Evolutionary conservation across 1,284 basidiomycete species (phyloP), one percentile per base, ranked within the genome.

Genomic region (Cryptococcus sp.): DNA sequence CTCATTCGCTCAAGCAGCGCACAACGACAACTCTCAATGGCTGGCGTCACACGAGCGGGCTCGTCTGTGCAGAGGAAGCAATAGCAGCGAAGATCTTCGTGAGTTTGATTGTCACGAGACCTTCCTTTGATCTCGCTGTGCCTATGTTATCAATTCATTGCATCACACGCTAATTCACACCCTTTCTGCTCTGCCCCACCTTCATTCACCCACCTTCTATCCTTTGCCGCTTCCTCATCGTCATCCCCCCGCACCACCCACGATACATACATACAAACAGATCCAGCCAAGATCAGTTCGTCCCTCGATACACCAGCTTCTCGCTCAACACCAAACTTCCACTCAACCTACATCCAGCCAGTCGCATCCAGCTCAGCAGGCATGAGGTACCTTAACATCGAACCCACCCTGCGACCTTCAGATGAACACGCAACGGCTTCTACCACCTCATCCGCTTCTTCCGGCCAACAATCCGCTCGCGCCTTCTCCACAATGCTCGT

Each of bases 281-380:
- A n/a, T 22, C 22, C 42, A 45, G 22, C n/a, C 42, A 22, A 45
- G n/a, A 8, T 19, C 42, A 10, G 42, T 35, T 35, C 30, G 10
- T 35, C 30, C 30, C 30, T 35, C 30, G 30, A 35, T 35, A 42
- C 52, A 22, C 22, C 39, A 17, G 38, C 30, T 35, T 35, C 30
- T 35, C 30, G 30, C 30, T 35, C 30, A 10, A 35, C 30, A 51
- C 55, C 17, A 59, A 58, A 11, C 25, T 27, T 66, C 63, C 13
- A 60, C 61, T 13, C 52, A 45, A 47, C 57, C 50, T 59, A 52
- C 47, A 5, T 64, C 61, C 62, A 58, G 49, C 55, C 69, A 53
- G 45, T 65, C 39, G 55, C 67, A n/a, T 64, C 65, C 5, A 56
- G 63, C 11, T 65, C 67, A 2, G 58, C 56, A 23, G 65, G 63